Conservation (phyloP, 805 yeast species). For the Limtongia smithiae region DNA sequence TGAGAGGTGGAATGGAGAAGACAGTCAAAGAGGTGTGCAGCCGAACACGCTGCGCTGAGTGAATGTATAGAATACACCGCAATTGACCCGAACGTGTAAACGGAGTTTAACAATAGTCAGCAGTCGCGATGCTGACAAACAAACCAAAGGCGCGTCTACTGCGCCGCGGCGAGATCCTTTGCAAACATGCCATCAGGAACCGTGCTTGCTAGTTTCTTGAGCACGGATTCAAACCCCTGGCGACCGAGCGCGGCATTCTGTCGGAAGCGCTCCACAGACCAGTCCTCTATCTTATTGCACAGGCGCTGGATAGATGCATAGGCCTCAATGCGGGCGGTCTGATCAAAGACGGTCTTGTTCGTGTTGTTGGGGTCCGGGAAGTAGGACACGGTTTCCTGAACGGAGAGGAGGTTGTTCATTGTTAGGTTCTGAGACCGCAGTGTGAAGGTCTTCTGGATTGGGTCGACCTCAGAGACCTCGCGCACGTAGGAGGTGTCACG, state of each 20-base stretch:
- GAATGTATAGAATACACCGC: too few species aligned
- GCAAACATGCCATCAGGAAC: slow-evolving; percentile 26
- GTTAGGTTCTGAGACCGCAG: slow-evolving; percentile 87
- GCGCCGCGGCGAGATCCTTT: background rate
- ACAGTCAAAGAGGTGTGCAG: too few species aligned
- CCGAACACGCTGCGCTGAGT: too few species aligned
- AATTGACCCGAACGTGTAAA: too few species aligned
- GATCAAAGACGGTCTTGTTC: slow-evolving; percentile 52
- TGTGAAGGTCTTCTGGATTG: slow-evolving; percentile 56
- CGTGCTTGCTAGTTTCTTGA: slow-evolving; percentile 40
- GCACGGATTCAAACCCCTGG: slow-evolving; percentile 77
- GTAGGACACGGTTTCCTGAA: slow-evolving; percentile 83
- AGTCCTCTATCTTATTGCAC: slow-evolving; percentile 82
- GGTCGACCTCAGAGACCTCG: slow-evolving; percentile 82
- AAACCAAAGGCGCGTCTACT: too few species aligned
- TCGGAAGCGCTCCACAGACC: slow-evolving; percentile 84
- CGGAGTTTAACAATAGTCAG: too few species aligned
- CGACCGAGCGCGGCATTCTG: slow-evolving; percentile 84
- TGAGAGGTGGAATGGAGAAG: too few species aligned
- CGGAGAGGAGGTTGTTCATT: slow-evolving; percentile 68
- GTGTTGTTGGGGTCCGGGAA: slow-evolving; percentile 61
- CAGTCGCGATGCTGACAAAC: too few species aligned
- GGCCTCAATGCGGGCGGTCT: slow-evolving; percentile 86
- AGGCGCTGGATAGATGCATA: slow-evolving; percentile 65
- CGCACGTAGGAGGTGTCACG: slow-evolving; percentile 73